Base-by-base conservation (phyloP, 371 early-diverging fungal genomes). In the Mortierella sp. region DNA sequence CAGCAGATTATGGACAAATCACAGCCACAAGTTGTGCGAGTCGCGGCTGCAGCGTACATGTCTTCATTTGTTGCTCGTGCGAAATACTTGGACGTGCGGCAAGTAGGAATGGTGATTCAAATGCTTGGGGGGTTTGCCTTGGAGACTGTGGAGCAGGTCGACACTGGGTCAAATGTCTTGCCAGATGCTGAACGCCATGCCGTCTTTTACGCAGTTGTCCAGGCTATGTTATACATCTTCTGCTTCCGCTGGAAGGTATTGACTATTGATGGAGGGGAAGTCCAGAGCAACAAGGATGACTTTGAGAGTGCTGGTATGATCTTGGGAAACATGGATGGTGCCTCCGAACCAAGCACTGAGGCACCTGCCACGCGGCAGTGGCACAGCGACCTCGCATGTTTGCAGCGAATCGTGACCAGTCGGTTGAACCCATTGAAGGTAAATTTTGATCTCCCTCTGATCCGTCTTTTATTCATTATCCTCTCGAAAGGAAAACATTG, bases 221-320 rank as follows among this genome's bases (percentile, higher is more conserved):
- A 98, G 77, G 95, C 97, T 0, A 79, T 94, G 52, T 86, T 98
- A 77, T 98, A 97, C 77, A 90, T 97, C 10, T 97, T 97, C 62
- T 97, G 97, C 80, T 97, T 96, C 87, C 91, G 97, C n/a, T 97
- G 97, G 96, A 89, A 90, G 49, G 93, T 95, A 64, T 84, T 94
- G 54, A 74, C 70, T 20, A 84, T 91, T 69, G 78, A 70, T 28
- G 86, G 43, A 18, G 68, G 30, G 54, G 59, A 64, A n/a, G 22
- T 18, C 5, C 55, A 39, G 35, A 64, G 64, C 49, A 87, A 86
- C 47, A 85, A 77, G 58, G 84, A 86, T 52, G 85, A 80, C 30
- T 78, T 85, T 47, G 86, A 84, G 37, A 80, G 75, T 37, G 83
- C 83, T 0, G 84, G 77, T 20, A 73, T 84, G 62, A 78, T 76